phyloP scores from a whole-genome alignment of 352 stramenopile genomes.

The Pythium coloratum region DNA sequence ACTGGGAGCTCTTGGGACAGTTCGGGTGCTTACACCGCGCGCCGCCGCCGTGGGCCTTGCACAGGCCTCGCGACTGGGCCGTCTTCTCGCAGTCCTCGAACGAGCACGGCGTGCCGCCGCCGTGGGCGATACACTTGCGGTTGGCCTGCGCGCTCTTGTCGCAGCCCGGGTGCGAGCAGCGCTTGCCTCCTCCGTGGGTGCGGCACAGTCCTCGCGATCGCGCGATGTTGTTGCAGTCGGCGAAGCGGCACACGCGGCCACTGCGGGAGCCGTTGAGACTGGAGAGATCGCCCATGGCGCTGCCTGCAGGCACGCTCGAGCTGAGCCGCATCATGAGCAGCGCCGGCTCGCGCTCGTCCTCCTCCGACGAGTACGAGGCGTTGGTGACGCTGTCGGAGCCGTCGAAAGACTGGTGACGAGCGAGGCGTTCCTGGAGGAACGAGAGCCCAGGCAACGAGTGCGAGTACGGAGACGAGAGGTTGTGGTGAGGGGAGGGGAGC shows the following conservation, averaged over 20 bases:
- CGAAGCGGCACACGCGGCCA: constrained; percentile 76
- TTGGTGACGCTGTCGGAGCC: constrained; percentile 56
- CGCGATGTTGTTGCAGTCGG: constrained; percentile 86
- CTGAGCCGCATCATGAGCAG: constrained; percentile 64
- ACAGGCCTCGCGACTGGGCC: constrained; percentile 78
- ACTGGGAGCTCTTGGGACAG: constrained; percentile 85
- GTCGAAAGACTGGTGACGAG: constrained; percentile 63
- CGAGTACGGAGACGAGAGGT: constrained; percentile 50
- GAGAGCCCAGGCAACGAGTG: constrained; percentile 67
- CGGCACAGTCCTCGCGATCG: constrained; percentile 82
- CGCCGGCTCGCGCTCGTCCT: constrained; percentile 42
- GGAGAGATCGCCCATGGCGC: constrained; percentile 20
- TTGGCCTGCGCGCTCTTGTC: constrained; percentile 89
- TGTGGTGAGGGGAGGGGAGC: constrained; percentile 31
- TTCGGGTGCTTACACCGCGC: constrained; percentile 84
- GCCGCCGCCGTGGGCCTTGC: constrained; percentile 82
- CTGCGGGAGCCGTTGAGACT: constrained; percentile 36
- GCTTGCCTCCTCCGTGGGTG: constrained; percentile 77
- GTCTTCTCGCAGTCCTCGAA: constrained; percentile 88
- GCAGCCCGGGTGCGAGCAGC: constrained; percentile 79
- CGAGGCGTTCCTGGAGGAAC: constrained; percentile 54
- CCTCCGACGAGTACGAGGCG: constrained; percentile 67
- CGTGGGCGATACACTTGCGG: constrained; percentile 87
- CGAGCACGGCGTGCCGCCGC: constrained; percentile 80
- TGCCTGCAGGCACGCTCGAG: constrained; percentile 53